Base-by-base conservation (phyloP, 2,329 filamentous ascomycete species). In the Claviceps arundinis region DNA sequence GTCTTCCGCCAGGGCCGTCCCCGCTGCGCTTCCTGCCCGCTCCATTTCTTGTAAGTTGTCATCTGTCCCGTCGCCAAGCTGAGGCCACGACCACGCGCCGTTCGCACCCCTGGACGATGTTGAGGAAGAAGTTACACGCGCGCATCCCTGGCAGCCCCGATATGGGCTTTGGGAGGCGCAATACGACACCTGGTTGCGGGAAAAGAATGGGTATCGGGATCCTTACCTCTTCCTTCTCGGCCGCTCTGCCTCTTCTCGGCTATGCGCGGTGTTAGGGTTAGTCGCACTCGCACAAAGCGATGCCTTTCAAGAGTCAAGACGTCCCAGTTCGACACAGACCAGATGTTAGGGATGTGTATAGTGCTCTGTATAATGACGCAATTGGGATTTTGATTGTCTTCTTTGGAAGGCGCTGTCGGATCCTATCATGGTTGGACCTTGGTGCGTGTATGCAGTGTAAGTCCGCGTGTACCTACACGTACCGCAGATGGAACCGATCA, bases 261-360 rank as follows among this genome's bases (percentile, higher is more conserved):
- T 34, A 4, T 11, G 30, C 30, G 30, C 30, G 30, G 9, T 34
- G 30, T 11, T 34, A 34, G 30, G 30, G 30, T 34, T 11, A 34
- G 51, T 48, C 37, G 51, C 47, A 52, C 24, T 40, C 17, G 51
- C 37, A 48, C 40, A 34, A 52, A 41, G 22, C 19, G 41, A 17
- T 19, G 14, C 17, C 30, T 17, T 16, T 19, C 19, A 22, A n/a
- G 34, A 19, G n/a, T 16, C 3, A 17, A 30, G 22, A 45, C 26
- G 6, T 30, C 22, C 24, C 43, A 30, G 41, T 37, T 30, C 46
- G 38, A 19, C 40, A 37, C 42, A 40, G 17, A 34, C 30, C 11
- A 34, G 30, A 4, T 34, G 30, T 34, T 34, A 34, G 11, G 30
- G 30, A 34, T 34, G 9, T 34, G 30, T 34, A 11, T 9, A 34